Evolutionary conservation across 1,139 yeast genomes (phyloP).

Genomic region (Blastobotrys malaysiensis): DNA sequence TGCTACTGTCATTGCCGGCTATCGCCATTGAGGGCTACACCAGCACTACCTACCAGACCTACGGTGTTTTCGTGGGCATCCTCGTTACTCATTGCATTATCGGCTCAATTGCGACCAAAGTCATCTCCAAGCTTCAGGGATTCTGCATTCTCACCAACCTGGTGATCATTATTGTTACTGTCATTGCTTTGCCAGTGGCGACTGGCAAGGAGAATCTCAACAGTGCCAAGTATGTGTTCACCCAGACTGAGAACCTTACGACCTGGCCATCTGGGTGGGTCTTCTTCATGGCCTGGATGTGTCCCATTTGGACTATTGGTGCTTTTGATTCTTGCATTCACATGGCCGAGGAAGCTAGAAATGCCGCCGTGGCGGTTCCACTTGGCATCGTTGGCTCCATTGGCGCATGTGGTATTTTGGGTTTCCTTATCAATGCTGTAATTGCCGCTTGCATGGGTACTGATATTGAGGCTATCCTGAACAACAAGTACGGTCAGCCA

Average conservation of each 20-base stretch:
- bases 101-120: slow-evolving; percentile 47
- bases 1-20: slow-evolving; percentile 48
- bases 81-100: slow-evolving; percentile 42
- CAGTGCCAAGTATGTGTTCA: slow-evolving; percentile 45
- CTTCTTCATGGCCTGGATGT: slow-evolving; percentile 54
- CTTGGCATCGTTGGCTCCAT: slow-evolving; percentile 56
- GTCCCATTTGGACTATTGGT: slow-evolving; percentile 43
- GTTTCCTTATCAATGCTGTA: slow-evolving; percentile 53
- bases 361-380: slow-evolving; percentile 65
- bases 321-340: slow-evolving; percentile 71
- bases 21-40: slow-evolving; percentile 45
- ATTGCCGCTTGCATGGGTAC: slow-evolving; percentile 48
- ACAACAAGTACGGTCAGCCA: slow-evolving; percentile 28
- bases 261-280: slow-evolving; percentile 68
- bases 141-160: slow-evolving; percentile 53
- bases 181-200: slow-evolving; percentile 20
- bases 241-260: slow-evolving; percentile 47
- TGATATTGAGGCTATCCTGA: slow-evolving; percentile 42
- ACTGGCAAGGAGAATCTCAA: slow-evolving; percentile 27
- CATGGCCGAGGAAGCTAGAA: slow-evolving; percentile 61
- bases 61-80: slow-evolving; percentile 53
- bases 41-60: slow-evolving; percentile 44
- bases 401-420: slow-evolving; percentile 53
- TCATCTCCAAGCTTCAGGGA: slow-evolving; percentile 55
- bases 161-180: slow-evolving; percentile 51